These are phyloP conservation scores for Silene latifolia DNA, from an alignment of 148 eudicot genomes.

Conservation along the genomic window DNA sequence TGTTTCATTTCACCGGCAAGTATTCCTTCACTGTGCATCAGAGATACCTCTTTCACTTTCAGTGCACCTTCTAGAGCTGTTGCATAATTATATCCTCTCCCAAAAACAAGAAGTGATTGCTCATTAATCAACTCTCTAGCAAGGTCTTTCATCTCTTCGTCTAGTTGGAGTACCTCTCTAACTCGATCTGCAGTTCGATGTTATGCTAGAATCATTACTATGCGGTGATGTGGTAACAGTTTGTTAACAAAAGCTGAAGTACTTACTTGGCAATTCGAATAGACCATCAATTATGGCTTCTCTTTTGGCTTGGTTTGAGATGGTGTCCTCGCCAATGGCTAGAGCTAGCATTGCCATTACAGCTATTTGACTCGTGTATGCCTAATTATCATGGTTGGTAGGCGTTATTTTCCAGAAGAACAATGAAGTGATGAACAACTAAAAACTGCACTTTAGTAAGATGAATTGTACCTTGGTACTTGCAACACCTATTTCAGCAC, in stretches of 20 bases:
- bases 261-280: slow-evolving; percentile 84
- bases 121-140: slow-evolving; percentile 69
- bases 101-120: slow-evolving; percentile 95
- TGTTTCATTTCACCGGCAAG: slow-evolving; percentile 99
- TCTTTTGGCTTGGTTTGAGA: slow-evolving; percentile 74
- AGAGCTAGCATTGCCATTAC: slow-evolving; percentile 98
- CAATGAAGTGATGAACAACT: too few species aligned
- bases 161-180: slow-evolving; percentile 85
- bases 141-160: slow-evolving; percentile 88
- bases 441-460: neutral
- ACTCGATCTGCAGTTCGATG: slow-evolving; percentile 54
- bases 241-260: slow-evolving; percentile 7
- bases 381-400: slow-evolving; percentile 42
- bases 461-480: slow-evolving; percentile 76
- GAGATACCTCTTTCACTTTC: slow-evolving; percentile 94
- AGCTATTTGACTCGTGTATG: slow-evolving; percentile 98
- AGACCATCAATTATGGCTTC: slow-evolving; percentile 82
- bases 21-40: slow-evolving; percentile 99
- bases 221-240: neutral
- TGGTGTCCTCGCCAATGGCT: slow-evolving; percentile 82
- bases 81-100: slow-evolving; percentile 98
- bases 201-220: neutral
- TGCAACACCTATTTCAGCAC: slow-evolving; percentile 97
- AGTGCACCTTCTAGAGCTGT: slow-evolving; percentile 96
- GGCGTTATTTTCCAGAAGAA: neutral